A percentile compares a stretch with the other conserved stretches of the same genome.
Evolutionary conservation across 1,139 yeast species (phyloP).

Genomic region (Protomyces lactucae-debilis): DNA sequence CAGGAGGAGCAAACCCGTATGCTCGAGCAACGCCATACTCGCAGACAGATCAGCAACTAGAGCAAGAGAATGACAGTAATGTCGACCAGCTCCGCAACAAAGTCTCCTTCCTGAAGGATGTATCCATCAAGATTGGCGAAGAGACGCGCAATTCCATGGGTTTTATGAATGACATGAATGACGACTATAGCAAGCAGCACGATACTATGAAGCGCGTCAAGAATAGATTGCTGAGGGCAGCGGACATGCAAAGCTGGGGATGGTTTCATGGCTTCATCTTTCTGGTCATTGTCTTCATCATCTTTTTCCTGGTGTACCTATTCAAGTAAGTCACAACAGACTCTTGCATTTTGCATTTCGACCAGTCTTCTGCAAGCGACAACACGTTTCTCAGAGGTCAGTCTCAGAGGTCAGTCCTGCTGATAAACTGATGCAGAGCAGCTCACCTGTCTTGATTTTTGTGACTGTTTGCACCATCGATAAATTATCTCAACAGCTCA

Average conservation of each 20-base stretch:
- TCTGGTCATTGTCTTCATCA: slow-evolving; percentile 4
- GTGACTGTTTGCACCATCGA: not conserved
- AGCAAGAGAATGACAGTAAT: slow-evolving; percentile 79
- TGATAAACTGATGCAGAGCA: no score
- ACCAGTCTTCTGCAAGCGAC: no score
- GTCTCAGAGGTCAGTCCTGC: no score
- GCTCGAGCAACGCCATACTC: slow-evolving; percentile 4
- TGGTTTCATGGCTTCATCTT: slow-evolving; percentile 24
- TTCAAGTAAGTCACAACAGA: slow-evolving; percentile 4
- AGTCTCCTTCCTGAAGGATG: slow-evolving; percentile 62
- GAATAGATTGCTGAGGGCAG: slow-evolving; percentile 17
- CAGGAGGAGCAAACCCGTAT: slow-evolving; percentile 7
- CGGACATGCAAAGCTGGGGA: slow-evolving; percentile 23
- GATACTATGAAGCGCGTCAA: slow-evolving; percentile 17
- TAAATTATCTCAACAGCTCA: not conserved
- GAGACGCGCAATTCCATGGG: slow-evolving; percentile 70
- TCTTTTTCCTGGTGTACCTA: slow-evolving; percentile 24
- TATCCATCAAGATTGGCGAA: slow-evolving; percentile 69
- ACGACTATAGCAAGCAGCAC: slow-evolving; percentile 23
- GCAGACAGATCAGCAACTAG: slow-evolving; percentile 43
- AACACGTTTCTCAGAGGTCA: no score
- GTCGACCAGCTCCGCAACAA: slow-evolving; percentile 64
- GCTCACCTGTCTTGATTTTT: not conserved
- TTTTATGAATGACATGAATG: slow-evolving; percentile 30
- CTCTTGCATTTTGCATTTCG: no score